Base-by-base conservation (phyloP, 1,284 basidiomycete species). In the Vanrija sp. region DNA sequence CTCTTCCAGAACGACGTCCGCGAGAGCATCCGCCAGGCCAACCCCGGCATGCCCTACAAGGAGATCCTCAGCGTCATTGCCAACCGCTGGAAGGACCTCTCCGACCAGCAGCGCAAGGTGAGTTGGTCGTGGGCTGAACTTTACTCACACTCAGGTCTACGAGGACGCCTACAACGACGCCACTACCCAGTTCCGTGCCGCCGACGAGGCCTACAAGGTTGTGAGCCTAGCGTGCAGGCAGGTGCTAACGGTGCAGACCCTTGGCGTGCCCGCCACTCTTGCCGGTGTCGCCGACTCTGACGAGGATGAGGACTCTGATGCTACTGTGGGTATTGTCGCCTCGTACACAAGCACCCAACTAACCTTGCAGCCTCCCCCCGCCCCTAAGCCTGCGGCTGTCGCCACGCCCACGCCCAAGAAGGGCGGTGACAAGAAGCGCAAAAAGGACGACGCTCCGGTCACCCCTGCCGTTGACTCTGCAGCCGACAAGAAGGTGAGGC, bases 1-100 rank as follows among this genome's bases (percentile, higher is more conserved):
- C 81, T 96, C 66, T 98, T 89, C 83, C 95, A 97, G 78, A 97
- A 97, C 74, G 87, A 90, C 43, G 82, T 93, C 57, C 86, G 93
- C 67, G 83, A 85, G 60, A 78, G 83, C 61, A 64, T 76, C 40
- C 60, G 65, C 44, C 79, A 79, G 46, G 77, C 81, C 64, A 79
- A 88, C 72, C 87, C 89, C 4, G 77, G 78, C 10, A 77, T 90
- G 57, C 76, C 82, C 43, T 86, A 94, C 71, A 77, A 82, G 52
- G 91, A 94, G 60, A 78, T 95, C 25, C 78, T 94, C 61, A 73
- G 74, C 45, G 74, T 87, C 63, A 88, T 95, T 63, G 81, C 87
- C 15, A 83, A 84, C 60, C 80, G 83, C 62, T 97, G 93, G 93
- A 79, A 80, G 47, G 76, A 76, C 6, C 83, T 96, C 80, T 67